phyloP scores from a whole-genome alignment of 139 green algal genomes.

The Eudorina sp. region DNA sequence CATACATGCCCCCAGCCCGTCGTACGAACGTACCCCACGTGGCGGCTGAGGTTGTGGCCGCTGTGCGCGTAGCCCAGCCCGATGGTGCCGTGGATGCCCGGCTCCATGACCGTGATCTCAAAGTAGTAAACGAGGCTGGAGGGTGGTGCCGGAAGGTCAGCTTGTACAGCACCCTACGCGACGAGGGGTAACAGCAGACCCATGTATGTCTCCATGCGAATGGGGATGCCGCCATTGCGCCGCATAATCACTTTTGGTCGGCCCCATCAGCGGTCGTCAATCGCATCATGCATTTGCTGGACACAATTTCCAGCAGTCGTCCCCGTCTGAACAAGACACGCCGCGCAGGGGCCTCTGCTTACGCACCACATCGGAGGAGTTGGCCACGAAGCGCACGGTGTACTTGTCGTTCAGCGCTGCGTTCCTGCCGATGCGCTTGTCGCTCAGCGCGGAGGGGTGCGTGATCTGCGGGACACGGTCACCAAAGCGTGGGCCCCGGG shows the following conservation, averaged over 20 bases:
- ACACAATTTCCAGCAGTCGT: too few species aligned
- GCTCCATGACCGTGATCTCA: neutral
- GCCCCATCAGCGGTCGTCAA: too few species aligned
- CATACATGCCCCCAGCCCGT: too few species aligned
- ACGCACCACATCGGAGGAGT: conserved; percentile 3
- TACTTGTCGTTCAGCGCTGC: conserved; percentile 8
- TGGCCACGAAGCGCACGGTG: conserved; percentile 11
- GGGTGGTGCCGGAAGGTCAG: neutral
- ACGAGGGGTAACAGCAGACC: too few species aligned
- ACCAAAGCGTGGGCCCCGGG: too few species aligned
- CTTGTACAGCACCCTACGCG: neutral
- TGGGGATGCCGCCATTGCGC: too few species aligned
- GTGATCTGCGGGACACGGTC: too few species aligned
- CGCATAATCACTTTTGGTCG: too few species aligned
- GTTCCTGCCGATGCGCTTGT: neutral
- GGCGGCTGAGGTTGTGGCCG: neutral
- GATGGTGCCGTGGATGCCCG: neutral
- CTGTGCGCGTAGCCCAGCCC: neutral
- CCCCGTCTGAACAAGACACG: neutral
- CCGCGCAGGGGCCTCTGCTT: neutral
- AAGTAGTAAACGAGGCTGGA: neutral
- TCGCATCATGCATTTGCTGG: too few species aligned
- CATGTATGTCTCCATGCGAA: too few species aligned
- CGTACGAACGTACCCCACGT: conserved; percentile 23
- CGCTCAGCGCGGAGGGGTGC: neutral